Percentiles rank a stretch among this genome's conserved stretches.
Evolutionary conservation across 2,329 filamentous ascomycete genomes (phyloP).

Genomic region (Trichophaea hybrida): DNA sequence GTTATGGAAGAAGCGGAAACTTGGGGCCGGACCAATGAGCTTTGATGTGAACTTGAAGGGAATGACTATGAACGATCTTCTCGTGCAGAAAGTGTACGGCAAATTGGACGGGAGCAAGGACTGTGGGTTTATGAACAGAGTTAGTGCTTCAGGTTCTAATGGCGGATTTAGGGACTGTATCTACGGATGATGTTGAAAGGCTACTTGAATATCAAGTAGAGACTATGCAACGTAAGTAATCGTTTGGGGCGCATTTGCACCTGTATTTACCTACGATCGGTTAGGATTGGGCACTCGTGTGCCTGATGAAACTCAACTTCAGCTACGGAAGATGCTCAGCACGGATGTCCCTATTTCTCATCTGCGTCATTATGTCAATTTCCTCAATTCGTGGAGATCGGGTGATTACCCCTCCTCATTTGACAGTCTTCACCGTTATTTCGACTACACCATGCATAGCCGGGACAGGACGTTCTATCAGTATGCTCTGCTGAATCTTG

Average conservation of each 20-base stretch:
- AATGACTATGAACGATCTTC: slow-evolving; percentile 31
- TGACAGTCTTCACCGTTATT: slow-evolving; percentile 84
- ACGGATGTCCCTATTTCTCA: slow-evolving; percentile 56
- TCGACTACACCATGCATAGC: slow-evolving; percentile 87
- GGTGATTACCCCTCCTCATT: slow-evolving; percentile 84
- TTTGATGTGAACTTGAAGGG: slow-evolving; percentile 49
- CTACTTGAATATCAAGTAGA: slow-evolving; percentile 79
- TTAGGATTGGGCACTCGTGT: slow-evolving; percentile 63
- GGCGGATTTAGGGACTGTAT: slow-evolving; percentile 36
- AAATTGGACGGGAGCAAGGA: slow-evolving; percentile 12
- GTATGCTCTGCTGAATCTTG: slow-evolving; percentile 84
- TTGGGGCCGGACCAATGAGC: slow-evolving; percentile 35
- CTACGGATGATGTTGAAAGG: slow-evolving; percentile 64
- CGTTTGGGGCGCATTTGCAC: slow-evolving; percentile 22
- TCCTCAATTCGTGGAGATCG: slow-evolving; percentile 80
- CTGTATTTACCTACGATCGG: slow-evolving; percentile 8
- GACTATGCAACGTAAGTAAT: slow-evolving; percentile 60
- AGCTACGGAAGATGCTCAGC: slow-evolving; percentile 53
- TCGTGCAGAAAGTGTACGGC: slow-evolving; percentile 20
- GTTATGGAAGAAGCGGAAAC: slow-evolving; percentile 43
- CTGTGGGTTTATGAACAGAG: slow-evolving; percentile 5
- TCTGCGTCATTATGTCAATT: slow-evolving; percentile 62
- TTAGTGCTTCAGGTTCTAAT: neutral
- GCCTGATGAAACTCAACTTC: slow-evolving; percentile 55
- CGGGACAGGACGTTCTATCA: slow-evolving; percentile 78